These are phyloP conservation scores for Osmanthus fragrans DNA, from an alignment of 257 asterid genomes.

Conservation along the genomic window DNA sequence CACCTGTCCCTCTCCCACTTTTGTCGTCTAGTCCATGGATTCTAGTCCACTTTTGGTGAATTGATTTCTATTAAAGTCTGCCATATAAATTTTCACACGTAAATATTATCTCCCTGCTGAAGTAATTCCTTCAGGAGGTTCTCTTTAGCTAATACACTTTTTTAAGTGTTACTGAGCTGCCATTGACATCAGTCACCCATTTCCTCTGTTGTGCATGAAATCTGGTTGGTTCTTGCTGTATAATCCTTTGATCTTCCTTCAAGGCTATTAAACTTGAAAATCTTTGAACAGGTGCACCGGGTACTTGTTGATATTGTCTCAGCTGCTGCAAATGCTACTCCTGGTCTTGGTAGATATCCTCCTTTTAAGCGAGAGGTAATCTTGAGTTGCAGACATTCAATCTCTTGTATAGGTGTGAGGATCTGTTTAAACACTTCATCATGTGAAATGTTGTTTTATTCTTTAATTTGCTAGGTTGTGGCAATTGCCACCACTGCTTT, in stretches of 20 bases:
- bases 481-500: slow-evolving; percentile 84
- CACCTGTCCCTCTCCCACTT: not conserved
- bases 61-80: not conserved
- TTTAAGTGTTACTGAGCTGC: not conserved
- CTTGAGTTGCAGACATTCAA: slow-evolving; percentile 8
- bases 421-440: slow-evolving; percentile 2
- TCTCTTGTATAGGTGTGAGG: not conserved
- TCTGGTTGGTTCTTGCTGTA: slow-evolving; percentile 1
- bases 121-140: not conserved
- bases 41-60: not conserved
- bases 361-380: slow-evolving; percentile 95
- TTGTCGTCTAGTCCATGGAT: not conserved
- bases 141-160: not conserved
- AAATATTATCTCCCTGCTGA: not conserved
- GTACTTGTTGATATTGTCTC: slow-evolving; percentile 88
- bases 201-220: not conserved
- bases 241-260: slow-evolving; percentile 1
- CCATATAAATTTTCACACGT: not conserved
- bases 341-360: slow-evolving; percentile 99
- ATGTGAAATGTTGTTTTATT: slow-evolving; percentile 9
- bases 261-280: slow-evolving; percentile 9
- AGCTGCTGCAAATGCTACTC: slow-evolving; percentile 92
- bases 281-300: slow-evolving; percentile 71
- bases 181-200: not conserved
- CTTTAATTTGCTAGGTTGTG: slow-evolving; percentile 54